Percentiles rank a stretch among this genome's conserved stretches.
phyloP scores from a whole-genome alignment of 805 yeast genomes.

The Groenewaldozyma salmanticensis region DNA sequence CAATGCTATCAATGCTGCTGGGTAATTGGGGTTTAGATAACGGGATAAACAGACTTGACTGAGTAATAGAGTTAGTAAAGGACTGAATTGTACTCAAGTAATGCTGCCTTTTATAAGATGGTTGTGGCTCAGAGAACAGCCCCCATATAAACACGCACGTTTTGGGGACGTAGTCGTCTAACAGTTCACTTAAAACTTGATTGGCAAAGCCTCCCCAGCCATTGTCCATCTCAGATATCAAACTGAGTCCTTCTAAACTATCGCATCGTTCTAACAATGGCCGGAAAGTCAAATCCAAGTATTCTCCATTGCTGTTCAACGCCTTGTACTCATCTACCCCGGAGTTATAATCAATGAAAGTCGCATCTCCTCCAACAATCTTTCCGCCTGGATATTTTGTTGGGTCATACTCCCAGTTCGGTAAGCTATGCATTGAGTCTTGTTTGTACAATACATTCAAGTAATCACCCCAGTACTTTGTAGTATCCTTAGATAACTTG shows the following conservation, averaged over 20 bases:
- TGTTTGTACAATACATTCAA: slow-evolving; percentile 61
- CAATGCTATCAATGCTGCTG: slow-evolving; percentile 14
- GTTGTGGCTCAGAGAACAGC: slow-evolving; percentile 25
- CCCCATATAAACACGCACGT: slow-evolving; percentile 40
- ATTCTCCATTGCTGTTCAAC: slow-evolving; percentile 30
- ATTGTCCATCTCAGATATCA: slow-evolving; percentile 60
- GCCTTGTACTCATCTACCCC: slow-evolving; percentile 55
- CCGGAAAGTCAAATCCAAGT: slow-evolving; percentile 55
- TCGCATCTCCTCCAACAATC: slow-evolving; percentile 21
- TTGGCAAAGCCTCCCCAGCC: slow-evolving; percentile 78
- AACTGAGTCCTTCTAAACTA: slow-evolving; percentile 56
- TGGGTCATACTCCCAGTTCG: slow-evolving; percentile 51
- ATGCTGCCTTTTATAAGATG: not conserved
- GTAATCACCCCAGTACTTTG: slow-evolving; percentile 75
- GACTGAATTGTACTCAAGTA: not conserved
- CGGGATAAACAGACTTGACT: slow-evolving; percentile 51
- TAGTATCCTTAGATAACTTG: slow-evolving; percentile 13
- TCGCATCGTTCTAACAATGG: slow-evolving; percentile 67
- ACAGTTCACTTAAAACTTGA: slow-evolving; percentile 40
- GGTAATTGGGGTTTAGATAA: slow-evolving; percentile 31
- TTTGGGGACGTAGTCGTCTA: slow-evolving; percentile 63
- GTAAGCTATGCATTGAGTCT: slow-evolving; percentile 40
- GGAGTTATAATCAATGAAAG: slow-evolving; percentile 27
- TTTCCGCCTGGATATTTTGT: slow-evolving; percentile 24
- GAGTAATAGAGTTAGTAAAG: slow-evolving; percentile 22